These are phyloP conservation scores for Magnusiomyces suaveolens DNA, from an alignment of 1,139 yeast genomes.

Conservation along the genomic window DNA sequence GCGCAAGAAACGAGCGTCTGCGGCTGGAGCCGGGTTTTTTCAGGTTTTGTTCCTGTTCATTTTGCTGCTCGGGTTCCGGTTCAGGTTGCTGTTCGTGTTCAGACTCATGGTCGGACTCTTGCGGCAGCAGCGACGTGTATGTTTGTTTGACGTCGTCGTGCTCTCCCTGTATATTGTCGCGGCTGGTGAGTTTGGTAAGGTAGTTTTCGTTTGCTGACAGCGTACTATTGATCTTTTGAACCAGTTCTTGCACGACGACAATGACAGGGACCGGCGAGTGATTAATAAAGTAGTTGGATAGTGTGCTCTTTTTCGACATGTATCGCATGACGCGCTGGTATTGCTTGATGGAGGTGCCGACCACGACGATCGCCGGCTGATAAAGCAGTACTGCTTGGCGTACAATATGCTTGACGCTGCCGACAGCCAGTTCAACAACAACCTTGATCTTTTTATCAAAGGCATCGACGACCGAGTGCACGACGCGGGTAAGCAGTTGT, in stretches of 20 bases:
- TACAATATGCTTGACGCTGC: constrained; percentile 24
- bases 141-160: too few species aligned
- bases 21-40: too few species aligned
- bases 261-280: constrained; percentile 23
- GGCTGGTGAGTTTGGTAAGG: too few species aligned
- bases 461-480: constrained; percentile 14
- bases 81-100: too few species aligned
- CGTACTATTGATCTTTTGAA: too few species aligned
- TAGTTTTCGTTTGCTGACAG: too few species aligned
- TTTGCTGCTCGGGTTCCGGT: too few species aligned
- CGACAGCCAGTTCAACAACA: constrained; percentile 24
- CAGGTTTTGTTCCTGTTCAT: too few species aligned
- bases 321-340: constrained; percentile 20
- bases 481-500: constrained; percentile 16
- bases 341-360: constrained; percentile 21
- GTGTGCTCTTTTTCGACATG: constrained; percentile 16
- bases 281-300: constrained; percentile 23
- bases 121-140: too few species aligned
- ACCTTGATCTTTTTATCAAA: constrained; percentile 19
- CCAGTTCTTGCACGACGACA: constrained; percentile 3
- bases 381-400: constrained; percentile 22
- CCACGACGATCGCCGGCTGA: constrained; percentile 25
- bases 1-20: too few species aligned
- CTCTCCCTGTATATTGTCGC: too few species aligned
- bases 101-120: too few species aligned